phyloP scores from a whole-genome alignment of 2,329 filamentous ascomycete genomes.

The Paraphaeosphaeria minitans region DNA sequence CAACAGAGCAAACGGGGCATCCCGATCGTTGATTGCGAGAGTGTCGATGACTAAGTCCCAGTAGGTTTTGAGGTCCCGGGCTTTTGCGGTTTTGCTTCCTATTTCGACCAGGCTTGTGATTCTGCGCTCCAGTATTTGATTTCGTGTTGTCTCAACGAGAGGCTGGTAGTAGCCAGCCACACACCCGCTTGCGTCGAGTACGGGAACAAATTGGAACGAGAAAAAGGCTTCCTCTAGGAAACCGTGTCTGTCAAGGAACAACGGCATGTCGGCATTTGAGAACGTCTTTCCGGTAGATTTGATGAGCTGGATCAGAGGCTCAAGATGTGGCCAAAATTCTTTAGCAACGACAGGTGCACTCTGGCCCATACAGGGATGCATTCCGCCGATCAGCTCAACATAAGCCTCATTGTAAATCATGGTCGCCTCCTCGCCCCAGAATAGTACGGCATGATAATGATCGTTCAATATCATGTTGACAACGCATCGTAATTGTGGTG shows the following conservation, averaged over 20 bases:
- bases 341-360: constrained; percentile 67
- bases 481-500: constrained; percentile 71
- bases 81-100: constrained; percentile 70
- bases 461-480: constrained; percentile 73
- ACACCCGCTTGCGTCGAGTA: constrained; percentile 71
- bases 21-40: constrained; percentile 70
- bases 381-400: constrained; percentile 31
- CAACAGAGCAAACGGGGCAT: constrained; percentile 33
- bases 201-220: constrained; percentile 76
- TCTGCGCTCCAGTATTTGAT: constrained; percentile 26
- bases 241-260: constrained; percentile 71
- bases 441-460: constrained; percentile 63
- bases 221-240: constrained; percentile 80
- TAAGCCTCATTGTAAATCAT: constrained; percentile 49
- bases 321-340: constrained; percentile 61
- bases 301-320: constrained; percentile 29
- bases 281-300: constrained; percentile 31
- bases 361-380: constrained; percentile 65
- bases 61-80: constrained; percentile 70
- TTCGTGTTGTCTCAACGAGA: constrained; percentile 67
- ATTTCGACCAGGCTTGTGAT: constrained; percentile 63
- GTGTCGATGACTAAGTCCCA: constrained; percentile 71
- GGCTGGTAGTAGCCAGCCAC: constrained; percentile 78
- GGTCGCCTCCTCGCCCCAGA: constrained; percentile 51
- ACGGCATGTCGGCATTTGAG: constrained; percentile 66